Percentiles rank a stretch among this genome's conserved stretches.
These are phyloP conservation scores for Streptanthus diversifolius DNA, from an alignment of 345 rosid genomes.

Conservation along the genomic window DNA sequence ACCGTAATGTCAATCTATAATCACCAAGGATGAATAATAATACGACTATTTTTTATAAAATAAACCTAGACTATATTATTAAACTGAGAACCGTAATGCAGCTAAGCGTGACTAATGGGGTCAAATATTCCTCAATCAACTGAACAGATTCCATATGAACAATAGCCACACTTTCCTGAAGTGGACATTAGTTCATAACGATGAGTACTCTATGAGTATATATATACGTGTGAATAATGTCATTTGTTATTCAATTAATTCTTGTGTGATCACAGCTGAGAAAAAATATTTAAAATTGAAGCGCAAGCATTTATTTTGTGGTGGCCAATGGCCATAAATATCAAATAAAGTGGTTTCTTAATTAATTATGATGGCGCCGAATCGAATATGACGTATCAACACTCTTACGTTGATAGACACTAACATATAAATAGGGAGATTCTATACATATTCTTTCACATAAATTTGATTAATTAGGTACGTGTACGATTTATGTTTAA, in stretches of 20 bases:
- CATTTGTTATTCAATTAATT: constrained; percentile 15
- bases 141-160: constrained; percentile 24
- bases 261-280: constrained; percentile 2
- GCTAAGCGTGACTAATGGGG: constrained; percentile 24
- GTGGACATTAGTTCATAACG: constrained; percentile 21
- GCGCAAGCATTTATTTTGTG: constrained; percentile 7
- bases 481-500: constrained; percentile 16
- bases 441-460: neutral
- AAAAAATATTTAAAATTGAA: neutral
- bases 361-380: constrained; percentile 30
- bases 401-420: constrained; percentile 1
- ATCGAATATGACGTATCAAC: constrained; percentile 29
- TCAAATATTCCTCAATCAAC: constrained; percentile 31
- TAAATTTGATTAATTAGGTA: constrained; percentile 22
- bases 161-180: constrained; percentile 30
- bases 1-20: constrained; percentile 8
- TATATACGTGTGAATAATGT: constrained; percentile 14
- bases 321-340: constrained; percentile 20
- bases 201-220: neutral
- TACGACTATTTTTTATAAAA: neutral
- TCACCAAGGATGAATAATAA: neutral
- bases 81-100: neutral
- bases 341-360: constrained; percentile 5
- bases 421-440: neutral
- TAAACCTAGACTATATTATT: neutral